A percentile compares a stretch with the other conserved stretches of the same genome.
These are phyloP conservation scores for Bolboschoenoplectus hybrid DNA, from an alignment of 202 grass and related monocot species.

Conservation along the genomic window DNA sequence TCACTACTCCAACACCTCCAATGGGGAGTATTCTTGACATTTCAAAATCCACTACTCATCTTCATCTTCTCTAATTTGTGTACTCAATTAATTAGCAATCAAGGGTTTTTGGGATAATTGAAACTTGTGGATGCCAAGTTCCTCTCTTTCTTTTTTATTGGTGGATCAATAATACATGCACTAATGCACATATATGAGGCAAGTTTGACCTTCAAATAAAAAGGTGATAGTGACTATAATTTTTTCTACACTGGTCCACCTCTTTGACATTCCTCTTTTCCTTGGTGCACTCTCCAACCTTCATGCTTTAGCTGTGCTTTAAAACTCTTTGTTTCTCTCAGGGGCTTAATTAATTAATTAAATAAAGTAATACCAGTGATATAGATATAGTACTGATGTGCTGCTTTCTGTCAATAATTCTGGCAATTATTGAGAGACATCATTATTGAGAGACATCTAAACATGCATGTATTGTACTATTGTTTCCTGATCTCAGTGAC, in stretches of 20 bases:
- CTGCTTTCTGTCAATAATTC: neutral
- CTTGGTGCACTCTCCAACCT: neutral
- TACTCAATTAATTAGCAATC: slow-evolving; percentile 2
- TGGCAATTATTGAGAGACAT: slow-evolving; percentile 33
- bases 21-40: neutral
- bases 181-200: slow-evolving; percentile 21
- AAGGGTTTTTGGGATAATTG: neutral
- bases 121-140: slow-evolving; percentile 27
- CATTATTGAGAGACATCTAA: slow-evolving; percentile 30
- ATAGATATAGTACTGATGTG: neutral
- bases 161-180: slow-evolving; percentile 38
- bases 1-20: slow-evolving; percentile 13
- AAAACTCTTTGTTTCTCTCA: neutral
- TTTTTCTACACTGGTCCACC: neutral
- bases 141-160: neutral
- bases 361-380: neutral
- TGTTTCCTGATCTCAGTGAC: neutral
- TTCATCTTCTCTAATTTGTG: neutral
- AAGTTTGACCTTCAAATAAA: slow-evolving; percentile 21
- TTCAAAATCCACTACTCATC: neutral
- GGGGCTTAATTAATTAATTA: neutral
- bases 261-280: slow-evolving; percentile 2
- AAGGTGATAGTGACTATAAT: slow-evolving; percentile 15
- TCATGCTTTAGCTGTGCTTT: neutral
- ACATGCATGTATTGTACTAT: neutral